Evolutionary conservation across 2,329 filamentous ascomycete genomes (phyloP), one percentile per base, ranked within the genome.

Genomic region (Arthrobotrys conoides): DNA sequence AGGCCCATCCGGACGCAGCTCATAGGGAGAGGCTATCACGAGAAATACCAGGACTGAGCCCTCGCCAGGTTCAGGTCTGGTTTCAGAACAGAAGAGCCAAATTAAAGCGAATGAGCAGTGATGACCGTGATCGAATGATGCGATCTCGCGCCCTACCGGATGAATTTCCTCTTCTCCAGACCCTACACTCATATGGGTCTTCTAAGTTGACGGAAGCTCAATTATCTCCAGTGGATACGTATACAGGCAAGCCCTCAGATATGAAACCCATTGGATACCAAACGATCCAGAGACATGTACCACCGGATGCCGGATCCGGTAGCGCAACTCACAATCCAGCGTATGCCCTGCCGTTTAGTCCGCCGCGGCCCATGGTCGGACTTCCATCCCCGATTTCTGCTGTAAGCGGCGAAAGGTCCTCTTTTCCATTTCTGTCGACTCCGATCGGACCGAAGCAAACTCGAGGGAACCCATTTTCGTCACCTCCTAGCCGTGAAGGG

Each of bases 51-150:
- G 95, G 94, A 0, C 86, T 98, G 61, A 97, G 93, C 82, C 93
- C 94, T 44, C 90, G 94, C 79, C 94, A 98, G 84, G 95, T 98
- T 24, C 94, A 98, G 84, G 94, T 98, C 63, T 98, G 94, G 95
- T 98, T 98, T 85, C 94, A 98, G 85, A 98, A 98, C 85, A 90
- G 90, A 82, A 88, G 90, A 80, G 90, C 90, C 53, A 92, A 92
- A 83, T 91, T 92, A 83, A 92, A 92, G 87, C 87, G 90, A 57
- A 86, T 92, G 79, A 91, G 88, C 81, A 89, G 87, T n/a, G 90
- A 92, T 83, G 90, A 92, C 82, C 88, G 90, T 59, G 90, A 92
- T 78, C 87, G 90, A 71, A 90, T 92, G 88, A 89, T 92, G 83
- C 90, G 91, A 84, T 92, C 91, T 89, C 87, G 90, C 70, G 90